These are phyloP conservation scores for Talaromyces sp. DNA, from an alignment of 2,329 filamentous ascomycete genomes.

Conservation along the genomic window DNA sequence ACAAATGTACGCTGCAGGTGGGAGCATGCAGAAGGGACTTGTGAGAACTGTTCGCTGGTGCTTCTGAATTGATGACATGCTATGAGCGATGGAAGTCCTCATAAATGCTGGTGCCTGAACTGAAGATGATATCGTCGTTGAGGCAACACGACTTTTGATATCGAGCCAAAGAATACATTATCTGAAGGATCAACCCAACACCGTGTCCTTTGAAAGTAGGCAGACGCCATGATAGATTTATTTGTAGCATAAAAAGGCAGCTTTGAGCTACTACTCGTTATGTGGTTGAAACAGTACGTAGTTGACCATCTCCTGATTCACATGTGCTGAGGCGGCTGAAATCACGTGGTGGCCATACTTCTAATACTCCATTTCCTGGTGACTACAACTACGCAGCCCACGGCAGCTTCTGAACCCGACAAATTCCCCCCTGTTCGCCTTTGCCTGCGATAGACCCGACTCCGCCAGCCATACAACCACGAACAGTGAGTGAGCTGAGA, in stretches of 20 bases:
- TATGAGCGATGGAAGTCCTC: not conserved
- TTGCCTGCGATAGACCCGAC: not conserved
- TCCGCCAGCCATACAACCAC: too few species aligned
- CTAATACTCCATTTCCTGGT: constrained; percentile 28
- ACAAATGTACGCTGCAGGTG: not conserved
- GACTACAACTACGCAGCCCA: constrained; percentile 39
- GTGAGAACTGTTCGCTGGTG: not conserved
- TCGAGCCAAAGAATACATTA: not conserved
- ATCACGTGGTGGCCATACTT: constrained; percentile 9
- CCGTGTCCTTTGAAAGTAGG: constrained; percentile 28
- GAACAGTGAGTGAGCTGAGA: not conserved
- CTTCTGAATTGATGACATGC: not conserved
- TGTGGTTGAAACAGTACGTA: not conserved
- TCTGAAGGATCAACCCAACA: constrained; percentile 22
- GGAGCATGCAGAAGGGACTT: too few species aligned
- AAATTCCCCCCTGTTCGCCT: constrained; percentile 23
- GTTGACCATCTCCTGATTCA: not conserved
- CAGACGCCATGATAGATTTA: not conserved
- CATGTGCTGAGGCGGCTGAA: constrained; percentile 14
- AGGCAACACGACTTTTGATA: constrained; percentile 6
- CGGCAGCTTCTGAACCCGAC: constrained; percentile 36
- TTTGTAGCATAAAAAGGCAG: constrained; percentile 6
- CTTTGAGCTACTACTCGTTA: not conserved
- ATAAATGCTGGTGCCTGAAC: not conserved
- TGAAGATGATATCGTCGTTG: not conserved